A percentile compares a stretch with the other conserved stretches of the same genome.
These are phyloP conservation scores for Cytospora piceicola DNA, from an alignment of 2,329 filamentous ascomycete species.

Conservation along the genomic window DNA sequence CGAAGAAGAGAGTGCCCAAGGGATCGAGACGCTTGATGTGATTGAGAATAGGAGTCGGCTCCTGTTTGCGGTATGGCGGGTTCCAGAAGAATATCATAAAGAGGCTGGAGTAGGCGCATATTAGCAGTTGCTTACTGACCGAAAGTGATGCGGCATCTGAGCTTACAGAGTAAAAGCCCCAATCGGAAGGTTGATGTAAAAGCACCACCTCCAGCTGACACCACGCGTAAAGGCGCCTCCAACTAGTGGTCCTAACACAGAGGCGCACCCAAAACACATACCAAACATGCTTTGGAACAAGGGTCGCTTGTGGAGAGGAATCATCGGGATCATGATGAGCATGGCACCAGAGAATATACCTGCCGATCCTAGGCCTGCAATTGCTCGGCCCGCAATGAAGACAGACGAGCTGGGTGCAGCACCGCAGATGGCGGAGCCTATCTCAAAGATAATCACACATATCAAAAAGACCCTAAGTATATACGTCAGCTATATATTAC, in stretches of 20 bases:
- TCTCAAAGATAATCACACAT: constrained; percentile 56
- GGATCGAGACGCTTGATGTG: constrained; percentile 61
- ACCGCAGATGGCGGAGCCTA: constrained; percentile 59
- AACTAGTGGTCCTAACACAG: constrained; percentile 57
- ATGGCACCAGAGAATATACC: constrained; percentile 62
- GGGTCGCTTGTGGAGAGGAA: constrained; percentile 63
- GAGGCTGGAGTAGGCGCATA: constrained; percentile 28
- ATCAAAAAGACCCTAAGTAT: constrained; percentile 47
- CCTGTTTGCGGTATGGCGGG: constrained; percentile 41
- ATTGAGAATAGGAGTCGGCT: constrained; percentile 41
- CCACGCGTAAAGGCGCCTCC: constrained; percentile 57
- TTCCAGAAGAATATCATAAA: constrained; percentile 55
- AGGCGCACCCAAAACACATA: constrained; percentile 58
- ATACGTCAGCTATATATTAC: constrained; percentile 7
- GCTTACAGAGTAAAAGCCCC: constrained; percentile 51
- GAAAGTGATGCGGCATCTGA: too few species aligned
- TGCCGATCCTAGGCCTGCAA: constrained; percentile 60
- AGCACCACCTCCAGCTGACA: constrained; percentile 61
- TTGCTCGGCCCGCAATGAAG: constrained; percentile 61
- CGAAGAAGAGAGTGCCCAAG: constrained; percentile 61
- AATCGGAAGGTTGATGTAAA: constrained; percentile 62
- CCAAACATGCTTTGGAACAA: constrained; percentile 62
- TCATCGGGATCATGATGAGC: constrained; percentile 60
- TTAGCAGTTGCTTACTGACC: neutral
- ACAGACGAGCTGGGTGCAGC: constrained; percentile 56